phyloP scores from a whole-genome alignment of 768 basidiomycete genomes.

The Mycena venus region DNA sequence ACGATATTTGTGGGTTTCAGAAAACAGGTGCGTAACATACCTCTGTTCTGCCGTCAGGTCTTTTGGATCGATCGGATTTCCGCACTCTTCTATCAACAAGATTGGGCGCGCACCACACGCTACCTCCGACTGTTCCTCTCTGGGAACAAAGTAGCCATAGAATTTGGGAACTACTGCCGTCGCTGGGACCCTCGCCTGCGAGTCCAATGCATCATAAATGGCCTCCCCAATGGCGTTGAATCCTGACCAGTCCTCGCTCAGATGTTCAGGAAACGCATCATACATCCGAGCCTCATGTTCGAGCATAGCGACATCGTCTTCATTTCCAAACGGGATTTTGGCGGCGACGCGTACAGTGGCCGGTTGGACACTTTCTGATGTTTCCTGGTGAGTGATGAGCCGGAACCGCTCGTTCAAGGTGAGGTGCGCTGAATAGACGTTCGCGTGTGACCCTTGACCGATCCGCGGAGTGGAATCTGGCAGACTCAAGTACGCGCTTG shows the following conservation, averaged over 20 bases:
- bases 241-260: neutral
- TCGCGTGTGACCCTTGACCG: neutral
- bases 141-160: constrained; percentile 30
- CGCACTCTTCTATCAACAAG: constrained; percentile 36
- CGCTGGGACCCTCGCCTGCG: no score
- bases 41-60: neutral
- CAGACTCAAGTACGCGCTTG: neutral
- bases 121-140: neutral
- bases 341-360: constrained; percentile 4
- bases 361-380: neutral
- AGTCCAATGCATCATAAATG: no score
- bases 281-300: constrained; percentile 14
- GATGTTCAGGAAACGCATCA: neutral
- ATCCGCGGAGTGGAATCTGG: neutral
- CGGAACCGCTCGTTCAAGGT: constrained; percentile 1
- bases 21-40: neutral
- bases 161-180: constrained; percentile 29
- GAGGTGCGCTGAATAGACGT: neutral
- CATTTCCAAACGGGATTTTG: neutral
- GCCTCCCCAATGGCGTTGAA: neutral
- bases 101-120: constrained; percentile 22
- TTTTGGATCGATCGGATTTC: constrained; percentile 14
- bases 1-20: neutral
- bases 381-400: neutral
- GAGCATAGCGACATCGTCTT: neutral